Percentiles rank a stretch among this genome's conserved stretches.
phyloP scores from a whole-genome alignment of 2,329 filamentous ascomycete species.

The Leptographium procerum region DNA sequence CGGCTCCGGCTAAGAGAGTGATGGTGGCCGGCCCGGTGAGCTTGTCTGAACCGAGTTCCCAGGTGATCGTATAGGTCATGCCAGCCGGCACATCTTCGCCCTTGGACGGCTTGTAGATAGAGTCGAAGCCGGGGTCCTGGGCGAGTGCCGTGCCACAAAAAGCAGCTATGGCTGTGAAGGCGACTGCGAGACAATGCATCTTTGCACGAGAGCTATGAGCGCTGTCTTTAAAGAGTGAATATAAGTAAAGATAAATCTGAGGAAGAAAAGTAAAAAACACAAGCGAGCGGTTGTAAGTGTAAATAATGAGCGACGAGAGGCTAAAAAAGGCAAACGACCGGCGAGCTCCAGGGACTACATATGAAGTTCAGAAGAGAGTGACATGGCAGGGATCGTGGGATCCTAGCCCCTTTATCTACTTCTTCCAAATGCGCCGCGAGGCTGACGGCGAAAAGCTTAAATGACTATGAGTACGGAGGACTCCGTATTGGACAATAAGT shows the following conservation, averaged over 20 bases:
- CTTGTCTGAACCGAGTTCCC: slow-evolving; percentile 26
- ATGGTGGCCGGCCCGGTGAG: slow-evolving; percentile 36
- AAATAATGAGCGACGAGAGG: background rate
- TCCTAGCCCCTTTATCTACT: background rate
- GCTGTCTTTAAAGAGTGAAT: background rate
- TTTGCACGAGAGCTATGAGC: background rate
- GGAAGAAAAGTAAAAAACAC: background rate
- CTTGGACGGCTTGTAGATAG: slow-evolving; percentile 33
- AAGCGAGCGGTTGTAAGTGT: background rate
- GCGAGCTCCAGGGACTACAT: background rate
- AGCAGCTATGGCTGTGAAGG: background rate
- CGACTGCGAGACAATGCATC: background rate
- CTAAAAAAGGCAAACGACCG: background rate
- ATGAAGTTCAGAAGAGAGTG: background rate
- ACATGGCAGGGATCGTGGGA: background rate
- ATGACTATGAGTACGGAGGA: no score
- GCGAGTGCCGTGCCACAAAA: slow-evolving; percentile 25
- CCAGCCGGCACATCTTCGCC: slow-evolving; percentile 34
- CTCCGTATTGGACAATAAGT: no score
- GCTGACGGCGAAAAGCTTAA: no score
- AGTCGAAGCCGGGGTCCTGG: slow-evolving; percentile 39
- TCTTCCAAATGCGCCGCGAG: background rate
- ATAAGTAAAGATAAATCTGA: background rate
- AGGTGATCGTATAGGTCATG: slow-evolving; percentile 36
- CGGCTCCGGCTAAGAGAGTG: slow-evolving; percentile 41